phyloP scores from a whole-genome alignment of 768 basidiomycete species.

The Boletus rex-veris region DNA sequence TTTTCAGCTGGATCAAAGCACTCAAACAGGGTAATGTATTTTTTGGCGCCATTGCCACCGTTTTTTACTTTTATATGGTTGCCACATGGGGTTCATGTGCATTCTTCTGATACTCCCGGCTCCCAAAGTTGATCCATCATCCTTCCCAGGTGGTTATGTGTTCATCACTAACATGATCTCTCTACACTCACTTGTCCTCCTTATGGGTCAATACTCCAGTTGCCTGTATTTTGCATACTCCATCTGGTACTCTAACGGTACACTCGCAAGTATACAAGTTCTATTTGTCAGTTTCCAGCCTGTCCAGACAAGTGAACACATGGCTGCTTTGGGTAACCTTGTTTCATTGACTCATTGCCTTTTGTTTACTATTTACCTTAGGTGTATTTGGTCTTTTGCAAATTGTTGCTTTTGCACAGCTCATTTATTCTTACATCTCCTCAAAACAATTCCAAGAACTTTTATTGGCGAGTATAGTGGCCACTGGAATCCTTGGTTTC shows the following conservation, averaged over 20 bases:
- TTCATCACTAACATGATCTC: constrained; percentile 99
- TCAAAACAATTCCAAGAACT: constrained; percentile 90
- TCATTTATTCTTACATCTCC: constrained; percentile 84
- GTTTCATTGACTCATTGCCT: neutral
- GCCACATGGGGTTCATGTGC: constrained; percentile 87
- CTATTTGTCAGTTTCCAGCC: constrained; percentile 99
- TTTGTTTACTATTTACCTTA: constrained; percentile 30
- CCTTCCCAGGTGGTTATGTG: constrained; percentile 78
- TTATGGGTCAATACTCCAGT: constrained; percentile 94
- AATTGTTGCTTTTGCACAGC: constrained; percentile 89
- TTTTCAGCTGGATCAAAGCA: constrained; percentile 96
- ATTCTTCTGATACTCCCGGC: neutral
- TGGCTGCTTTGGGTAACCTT: constrained; percentile 85
- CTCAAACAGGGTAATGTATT: constrained; percentile 91
- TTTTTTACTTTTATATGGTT: constrained; percentile 99
- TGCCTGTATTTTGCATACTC: constrained; percentile 94
- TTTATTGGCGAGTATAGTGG: constrained; percentile 64
- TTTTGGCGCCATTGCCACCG: constrained; percentile 83
- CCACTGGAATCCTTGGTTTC: constrained; percentile 67
- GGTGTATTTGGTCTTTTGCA: constrained; percentile 96
- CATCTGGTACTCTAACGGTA: constrained; percentile 97
- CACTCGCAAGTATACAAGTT: constrained; percentile 97
- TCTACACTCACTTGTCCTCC: constrained; percentile 87
- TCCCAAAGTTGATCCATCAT: constrained; percentile 6
- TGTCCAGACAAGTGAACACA: constrained; percentile 96